These are phyloP conservation scores for Penicillium tannophilum DNA, from an alignment of 495 filamentous ascomycete genomes.

Conservation along the genomic window DNA sequence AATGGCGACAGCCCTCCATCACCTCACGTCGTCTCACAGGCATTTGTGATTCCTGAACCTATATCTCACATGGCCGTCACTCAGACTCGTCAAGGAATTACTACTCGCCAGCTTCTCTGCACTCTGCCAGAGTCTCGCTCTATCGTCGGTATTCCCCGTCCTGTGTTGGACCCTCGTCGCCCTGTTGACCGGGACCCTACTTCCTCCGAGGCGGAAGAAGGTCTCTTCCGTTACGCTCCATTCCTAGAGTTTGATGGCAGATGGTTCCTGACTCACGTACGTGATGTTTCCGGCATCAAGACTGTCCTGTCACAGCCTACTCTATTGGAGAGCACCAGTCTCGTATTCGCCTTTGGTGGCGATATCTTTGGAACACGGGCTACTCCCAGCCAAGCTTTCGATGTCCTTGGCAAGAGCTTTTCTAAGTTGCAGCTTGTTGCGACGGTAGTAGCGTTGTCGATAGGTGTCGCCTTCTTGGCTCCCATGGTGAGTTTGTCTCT, in stretches of 20 bases:
- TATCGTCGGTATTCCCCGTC: constrained; percentile 77
- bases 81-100: constrained; percentile 91
- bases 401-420: constrained; percentile 90
- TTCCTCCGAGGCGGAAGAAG: constrained; percentile 77
- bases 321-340: constrained; percentile 86
- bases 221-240: constrained; percentile 73
- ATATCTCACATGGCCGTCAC: constrained; percentile 82
- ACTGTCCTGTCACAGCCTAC: constrained; percentile 73
- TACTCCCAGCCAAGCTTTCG: constrained; percentile 83
- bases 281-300: constrained; percentile 76
- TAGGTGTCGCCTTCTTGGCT: constrained; percentile 73
- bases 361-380: constrained; percentile 88
- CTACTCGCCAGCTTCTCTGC: constrained; percentile 77
- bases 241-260: constrained; percentile 82
- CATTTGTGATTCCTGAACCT: constrained; percentile 74
- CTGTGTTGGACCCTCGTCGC: constrained; percentile 81
- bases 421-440: constrained; percentile 80
- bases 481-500: constrained; percentile 72
- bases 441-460: constrained; percentile 76
- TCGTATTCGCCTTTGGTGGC: constrained; percentile 84
- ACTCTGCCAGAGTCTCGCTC: constrained; percentile 68
- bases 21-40: constrained; percentile 76
- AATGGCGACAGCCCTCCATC: constrained; percentile 43
- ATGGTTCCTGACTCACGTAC: constrained; percentile 77
- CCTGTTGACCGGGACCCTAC: constrained; percentile 85